phyloP scores from a whole-genome alignment of 768 basidiomycete genomes.

The Cyclocybe cylindracea region DNA sequence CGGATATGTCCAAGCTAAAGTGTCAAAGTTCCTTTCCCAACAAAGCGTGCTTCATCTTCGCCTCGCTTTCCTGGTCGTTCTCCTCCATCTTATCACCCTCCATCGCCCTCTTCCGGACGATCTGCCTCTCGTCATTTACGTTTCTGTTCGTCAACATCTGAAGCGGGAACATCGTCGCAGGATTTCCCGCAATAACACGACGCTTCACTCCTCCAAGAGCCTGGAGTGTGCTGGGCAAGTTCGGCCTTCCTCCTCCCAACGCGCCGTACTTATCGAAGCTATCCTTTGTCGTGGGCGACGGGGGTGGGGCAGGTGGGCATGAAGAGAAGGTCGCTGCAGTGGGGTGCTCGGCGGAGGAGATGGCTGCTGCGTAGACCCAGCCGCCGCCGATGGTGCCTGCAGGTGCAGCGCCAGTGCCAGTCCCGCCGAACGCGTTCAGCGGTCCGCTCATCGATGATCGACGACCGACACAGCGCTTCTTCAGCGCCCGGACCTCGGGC shows the following conservation, averaged over 20 bases:
- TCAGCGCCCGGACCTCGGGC: slow-evolving; percentile 38
- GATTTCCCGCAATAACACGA: slow-evolving; percentile 16
- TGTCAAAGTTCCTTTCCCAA: too few relatives aligned
- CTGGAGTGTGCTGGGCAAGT: slow-evolving; percentile 2
- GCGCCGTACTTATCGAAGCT: background rate
- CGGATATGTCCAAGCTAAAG: too few relatives aligned
- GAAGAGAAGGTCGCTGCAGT: slow-evolving; percentile 5
- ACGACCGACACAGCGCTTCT: slow-evolving; percentile 57
- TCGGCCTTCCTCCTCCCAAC: slow-evolving; percentile 2
- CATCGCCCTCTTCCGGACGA: slow-evolving; percentile 10
- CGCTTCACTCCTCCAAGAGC: slow-evolving; percentile 5
- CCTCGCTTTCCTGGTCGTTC: slow-evolving; percentile 1
- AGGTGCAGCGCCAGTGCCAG: background rate
- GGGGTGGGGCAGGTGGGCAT: slow-evolving; percentile 17
- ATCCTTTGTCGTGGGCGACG: slow-evolving; percentile 7
- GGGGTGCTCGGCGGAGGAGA: slow-evolving; percentile 41
- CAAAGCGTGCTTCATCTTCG: slow-evolving; percentile 1
- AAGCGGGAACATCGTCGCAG: slow-evolving; percentile 12
- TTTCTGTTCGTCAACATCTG: slow-evolving; percentile 12
- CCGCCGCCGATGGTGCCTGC: slow-evolving; percentile 21
- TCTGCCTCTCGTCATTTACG: background rate
- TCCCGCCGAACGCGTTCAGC: slow-evolving; percentile 11
- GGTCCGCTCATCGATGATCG: slow-evolving; percentile 44
- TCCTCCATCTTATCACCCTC: background rate
- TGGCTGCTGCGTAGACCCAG: slow-evolving; percentile 56